These are phyloP conservation scores for Parietichytrium sp. DNA, from an alignment of 108 stramenopile genomes.

Conservation along the genomic window DNA sequence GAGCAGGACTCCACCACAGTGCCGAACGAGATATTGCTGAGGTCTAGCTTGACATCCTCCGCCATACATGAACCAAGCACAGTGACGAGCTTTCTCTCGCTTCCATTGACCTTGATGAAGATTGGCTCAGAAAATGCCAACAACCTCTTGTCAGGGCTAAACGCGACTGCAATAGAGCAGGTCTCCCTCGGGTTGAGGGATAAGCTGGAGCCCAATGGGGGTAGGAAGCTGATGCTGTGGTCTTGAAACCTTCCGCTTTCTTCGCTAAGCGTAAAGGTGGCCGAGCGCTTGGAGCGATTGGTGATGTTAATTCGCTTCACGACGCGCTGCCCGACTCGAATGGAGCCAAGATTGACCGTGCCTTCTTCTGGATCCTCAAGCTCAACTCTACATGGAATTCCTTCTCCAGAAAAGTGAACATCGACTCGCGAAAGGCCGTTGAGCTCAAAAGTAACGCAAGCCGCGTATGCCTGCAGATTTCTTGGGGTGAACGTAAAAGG, in stretches of 20 bases:
- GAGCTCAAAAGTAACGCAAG: slow-evolving; percentile 59
- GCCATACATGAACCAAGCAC: slow-evolving; percentile 58
- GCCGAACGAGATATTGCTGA: slow-evolving; percentile 61
- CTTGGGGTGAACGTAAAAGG: slow-evolving; percentile 57
- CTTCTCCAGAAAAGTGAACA: slow-evolving; percentile 53
- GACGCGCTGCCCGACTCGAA: slow-evolving; percentile 50
- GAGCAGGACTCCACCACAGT: slow-evolving; percentile 55
- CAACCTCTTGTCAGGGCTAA: slow-evolving; percentile 53
- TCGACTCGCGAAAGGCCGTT: slow-evolving; percentile 58
- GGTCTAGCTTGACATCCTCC: slow-evolving; percentile 56
- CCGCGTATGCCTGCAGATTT: slow-evolving; percentile 58
- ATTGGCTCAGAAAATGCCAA: slow-evolving; percentile 53
- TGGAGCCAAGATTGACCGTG: slow-evolving; percentile 51
- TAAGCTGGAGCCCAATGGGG: slow-evolving; percentile 36
- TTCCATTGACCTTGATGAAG: slow-evolving; percentile 52
- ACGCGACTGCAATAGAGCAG: slow-evolving; percentile 43
- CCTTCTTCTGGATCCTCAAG: slow-evolving; percentile 56
- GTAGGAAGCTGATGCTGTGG: slow-evolving; percentile 42
- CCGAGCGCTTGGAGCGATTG: slow-evolving; percentile 52
- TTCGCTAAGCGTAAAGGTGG: slow-evolving; percentile 51
- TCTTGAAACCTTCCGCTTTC: not conserved
- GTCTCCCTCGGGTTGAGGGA: slow-evolving; percentile 47
- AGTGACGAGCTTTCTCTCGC: slow-evolving; percentile 34
- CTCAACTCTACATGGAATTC: slow-evolving; percentile 56
- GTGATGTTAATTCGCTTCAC: slow-evolving; percentile 52